Conservation (phyloP, 768 basidiomycete species). For the Lactarius sp. region DNA sequence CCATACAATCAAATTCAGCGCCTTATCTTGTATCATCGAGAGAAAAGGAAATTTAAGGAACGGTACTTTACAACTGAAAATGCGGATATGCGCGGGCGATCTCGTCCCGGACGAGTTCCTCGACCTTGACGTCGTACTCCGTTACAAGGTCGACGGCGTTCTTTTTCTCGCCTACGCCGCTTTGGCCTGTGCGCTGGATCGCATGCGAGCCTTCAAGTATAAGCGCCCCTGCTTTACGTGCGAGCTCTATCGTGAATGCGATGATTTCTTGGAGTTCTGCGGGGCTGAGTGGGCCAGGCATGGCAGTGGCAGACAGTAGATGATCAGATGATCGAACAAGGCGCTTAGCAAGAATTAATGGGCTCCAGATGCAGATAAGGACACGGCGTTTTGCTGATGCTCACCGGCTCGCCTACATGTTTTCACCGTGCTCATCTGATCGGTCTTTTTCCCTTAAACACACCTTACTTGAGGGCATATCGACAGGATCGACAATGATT, state of each 20-base stretch:
- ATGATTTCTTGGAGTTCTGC: constrained; percentile 57
- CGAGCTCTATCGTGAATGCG: constrained; percentile 63
- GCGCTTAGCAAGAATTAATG: too few relatives aligned
- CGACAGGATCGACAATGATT: too few relatives aligned
- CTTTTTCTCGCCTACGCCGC: constrained; percentile 76
- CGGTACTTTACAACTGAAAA: constrained; percentile 63
- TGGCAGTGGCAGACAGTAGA: background rate
- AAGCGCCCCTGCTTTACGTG: constrained; percentile 66
- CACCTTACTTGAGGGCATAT: too few relatives aligned
- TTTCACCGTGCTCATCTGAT: too few relatives aligned
- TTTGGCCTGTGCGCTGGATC: constrained; percentile 51
- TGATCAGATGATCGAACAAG: background rate
- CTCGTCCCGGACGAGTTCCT: constrained; percentile 72
- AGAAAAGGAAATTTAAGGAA: background rate
- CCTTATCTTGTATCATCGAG: background rate
- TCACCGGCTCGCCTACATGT: too few relatives aligned
- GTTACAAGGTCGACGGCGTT: constrained; percentile 94
- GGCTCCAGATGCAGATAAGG: too few relatives aligned
- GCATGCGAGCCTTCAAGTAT: constrained; percentile 75
- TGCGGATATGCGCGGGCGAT: constrained; percentile 61
- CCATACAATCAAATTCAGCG: background rate
- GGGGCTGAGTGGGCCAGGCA: constrained; percentile 31
- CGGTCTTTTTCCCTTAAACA: too few relatives aligned
- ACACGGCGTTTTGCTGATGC: too few relatives aligned
- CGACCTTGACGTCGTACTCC: constrained; percentile 89